Evolutionary conservation across 768 basidiomycete genomes (phyloP).

Genomic region (Phylloporus sp.): DNA sequence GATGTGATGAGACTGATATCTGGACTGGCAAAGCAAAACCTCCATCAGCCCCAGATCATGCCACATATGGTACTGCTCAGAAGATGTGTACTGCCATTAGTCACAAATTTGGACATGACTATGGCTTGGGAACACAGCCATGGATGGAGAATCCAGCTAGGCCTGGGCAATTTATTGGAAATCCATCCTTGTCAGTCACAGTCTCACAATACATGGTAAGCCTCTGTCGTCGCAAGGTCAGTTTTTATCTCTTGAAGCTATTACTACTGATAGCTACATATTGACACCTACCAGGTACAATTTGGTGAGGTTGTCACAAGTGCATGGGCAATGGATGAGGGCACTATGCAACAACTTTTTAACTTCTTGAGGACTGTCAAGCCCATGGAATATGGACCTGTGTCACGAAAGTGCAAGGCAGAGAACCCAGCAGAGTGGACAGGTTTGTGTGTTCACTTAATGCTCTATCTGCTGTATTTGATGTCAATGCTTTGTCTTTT

Average conservation of each 20-base stretch:
- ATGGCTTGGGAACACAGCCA: not conserved
- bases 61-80: not conserved
- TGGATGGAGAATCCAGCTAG: not conserved
- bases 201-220: not conserved
- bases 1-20: not conserved
- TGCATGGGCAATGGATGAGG: not conserved
- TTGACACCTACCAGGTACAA: not conserved
- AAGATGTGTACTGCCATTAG: not conserved
- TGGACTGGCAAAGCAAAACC: not conserved
- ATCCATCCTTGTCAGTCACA: not conserved
- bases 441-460: too few species aligned
- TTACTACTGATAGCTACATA: not conserved
- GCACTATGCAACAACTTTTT: not conserved
- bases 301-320: not conserved
- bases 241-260: not conserved
- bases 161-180: not conserved
- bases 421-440: not conserved
- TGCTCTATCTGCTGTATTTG: too few species aligned
- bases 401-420: not conserved
- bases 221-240: not conserved
- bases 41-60: not conserved
- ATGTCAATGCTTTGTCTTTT: not conserved
- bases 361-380: not conserved
- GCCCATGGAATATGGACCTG: not conserved
- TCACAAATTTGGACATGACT: not conserved